phyloP scores from a whole-genome alignment of 805 yeast species.

The Jamesozyma jinghongensis region DNA sequence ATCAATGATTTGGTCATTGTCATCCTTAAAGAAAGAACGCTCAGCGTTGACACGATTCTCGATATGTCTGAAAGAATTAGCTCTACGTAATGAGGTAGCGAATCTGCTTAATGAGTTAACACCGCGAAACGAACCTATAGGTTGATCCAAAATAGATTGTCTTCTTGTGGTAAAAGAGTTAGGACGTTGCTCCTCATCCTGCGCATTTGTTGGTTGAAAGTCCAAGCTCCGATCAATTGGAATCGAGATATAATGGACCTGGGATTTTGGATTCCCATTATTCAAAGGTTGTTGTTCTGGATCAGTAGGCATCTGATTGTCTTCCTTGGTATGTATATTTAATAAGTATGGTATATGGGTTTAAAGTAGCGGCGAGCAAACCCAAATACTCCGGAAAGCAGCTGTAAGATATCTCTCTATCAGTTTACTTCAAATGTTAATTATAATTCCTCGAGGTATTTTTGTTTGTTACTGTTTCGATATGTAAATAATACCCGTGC shows the following conservation, averaged over 20 bases:
- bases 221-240: conserved; percentile 21
- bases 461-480: no score
- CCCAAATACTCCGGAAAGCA: no score
- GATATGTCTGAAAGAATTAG: conserved; percentile 59
- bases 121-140: conserved; percentile 54
- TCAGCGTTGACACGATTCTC: conserved; percentile 35
- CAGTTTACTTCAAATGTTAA: no score
- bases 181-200: neutral
- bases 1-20: conserved; percentile 56
- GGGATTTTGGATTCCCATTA: conserved; percentile 7
- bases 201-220: conserved; percentile 1
- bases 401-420: no score
- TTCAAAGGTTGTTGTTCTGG: conserved; percentile 6
- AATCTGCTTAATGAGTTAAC: conserved; percentile 64
- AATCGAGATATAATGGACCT: conserved; percentile 27
- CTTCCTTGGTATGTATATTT: neutral
- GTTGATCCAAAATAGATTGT: conserved; percentile 35
- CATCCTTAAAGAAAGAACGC: conserved; percentile 55
- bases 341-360: no score
- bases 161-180: conserved; percentile 19
- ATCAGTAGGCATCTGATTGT: conserved; percentile 1
- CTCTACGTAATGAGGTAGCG: conserved; percentile 71
- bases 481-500: neutral
- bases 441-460: no score
- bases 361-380: no score